phyloP scores from a whole-genome alignment of 257 asterid species.

The Catharanthus roseus region DNA sequence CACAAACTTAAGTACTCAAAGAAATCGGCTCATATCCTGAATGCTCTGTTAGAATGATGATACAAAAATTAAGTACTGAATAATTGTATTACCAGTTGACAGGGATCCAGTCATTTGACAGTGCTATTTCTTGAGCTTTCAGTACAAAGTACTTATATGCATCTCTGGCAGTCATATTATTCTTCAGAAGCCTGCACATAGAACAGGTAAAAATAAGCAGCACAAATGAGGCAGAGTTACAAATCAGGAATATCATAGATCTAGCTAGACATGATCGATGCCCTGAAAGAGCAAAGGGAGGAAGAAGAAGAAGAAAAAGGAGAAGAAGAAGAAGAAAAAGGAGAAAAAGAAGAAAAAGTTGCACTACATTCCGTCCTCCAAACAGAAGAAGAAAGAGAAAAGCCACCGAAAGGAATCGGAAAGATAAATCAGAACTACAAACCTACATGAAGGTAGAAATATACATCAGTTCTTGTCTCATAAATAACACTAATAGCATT shows the following conservation, averaged over 20 bases:
- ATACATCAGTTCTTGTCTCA: neutral
- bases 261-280: neutral
- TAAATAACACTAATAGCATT: neutral
- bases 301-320: too few relatives aligned
- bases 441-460: neutral
- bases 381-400: neutral
- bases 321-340: too few relatives aligned
- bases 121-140: constrained; percentile 86
- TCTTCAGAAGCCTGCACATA: constrained; percentile 72
- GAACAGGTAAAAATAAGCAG: constrained; percentile 10
- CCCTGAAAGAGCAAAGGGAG: neutral
- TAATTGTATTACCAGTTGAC: constrained; percentile 64
- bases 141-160: constrained; percentile 87
- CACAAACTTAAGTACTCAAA: neutral
- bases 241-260: neutral
- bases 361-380: neutral
- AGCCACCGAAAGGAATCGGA: neutral
- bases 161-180: constrained; percentile 64
- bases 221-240: neutral
- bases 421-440: neutral
- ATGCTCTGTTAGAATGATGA: neutral
- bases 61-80: neutral
- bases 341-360: neutral
- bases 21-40: neutral
- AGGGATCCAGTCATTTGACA: constrained; percentile 68